Percentiles rank a stretch among this genome's conserved stretches.
Evolutionary conservation across 129 eudicot genomes (phyloP).

Genomic region (Escallonia rubra): DNA sequence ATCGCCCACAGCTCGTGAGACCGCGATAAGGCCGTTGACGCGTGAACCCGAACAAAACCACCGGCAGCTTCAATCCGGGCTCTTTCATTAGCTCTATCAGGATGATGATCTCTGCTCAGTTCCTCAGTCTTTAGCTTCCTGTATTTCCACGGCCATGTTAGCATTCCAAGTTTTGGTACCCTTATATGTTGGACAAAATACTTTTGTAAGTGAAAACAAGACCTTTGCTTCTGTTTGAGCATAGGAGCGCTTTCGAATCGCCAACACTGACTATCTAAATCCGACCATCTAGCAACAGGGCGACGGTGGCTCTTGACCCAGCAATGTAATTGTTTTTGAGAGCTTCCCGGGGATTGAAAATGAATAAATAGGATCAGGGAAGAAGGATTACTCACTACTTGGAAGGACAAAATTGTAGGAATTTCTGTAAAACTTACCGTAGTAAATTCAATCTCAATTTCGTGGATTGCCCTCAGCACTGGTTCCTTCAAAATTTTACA

Average conservation of each 20-base stretch:
- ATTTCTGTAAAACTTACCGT: conserved; percentile 21
- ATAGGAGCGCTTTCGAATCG: conserved; percentile 67
- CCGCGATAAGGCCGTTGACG: conserved; percentile 69
- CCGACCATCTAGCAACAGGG: conserved; percentile 40
- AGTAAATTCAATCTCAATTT: conserved; percentile 49
- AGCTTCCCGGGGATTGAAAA: conserved; percentile 34
- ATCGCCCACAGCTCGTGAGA: conserved; percentile 79
- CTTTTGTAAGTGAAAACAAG: not conserved
- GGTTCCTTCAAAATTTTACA: conserved; percentile 49
- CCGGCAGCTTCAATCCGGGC: conserved; percentile 61
- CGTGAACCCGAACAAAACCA: conserved; percentile 58
- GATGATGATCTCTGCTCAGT: conserved; percentile 68
- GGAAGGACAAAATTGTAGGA: not conserved
- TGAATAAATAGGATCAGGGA: too few species aligned
- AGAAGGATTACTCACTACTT: not conserved
- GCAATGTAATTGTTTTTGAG: conserved; percentile 31
- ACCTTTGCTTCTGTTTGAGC: conserved; percentile 20
- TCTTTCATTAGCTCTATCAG: conserved; percentile 68
- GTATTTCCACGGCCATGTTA: conserved; percentile 8
- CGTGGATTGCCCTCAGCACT: conserved; percentile 42
- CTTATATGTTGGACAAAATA: too few species aligned
- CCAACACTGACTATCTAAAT: conserved; percentile 48
- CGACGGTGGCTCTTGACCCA: conserved; percentile 60
- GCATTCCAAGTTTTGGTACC: not conserved
- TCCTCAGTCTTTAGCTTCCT: conserved; percentile 24